Conservation (phyloP, 1,139 yeast genomes). For the Protomyces macrosporus region DNA sequence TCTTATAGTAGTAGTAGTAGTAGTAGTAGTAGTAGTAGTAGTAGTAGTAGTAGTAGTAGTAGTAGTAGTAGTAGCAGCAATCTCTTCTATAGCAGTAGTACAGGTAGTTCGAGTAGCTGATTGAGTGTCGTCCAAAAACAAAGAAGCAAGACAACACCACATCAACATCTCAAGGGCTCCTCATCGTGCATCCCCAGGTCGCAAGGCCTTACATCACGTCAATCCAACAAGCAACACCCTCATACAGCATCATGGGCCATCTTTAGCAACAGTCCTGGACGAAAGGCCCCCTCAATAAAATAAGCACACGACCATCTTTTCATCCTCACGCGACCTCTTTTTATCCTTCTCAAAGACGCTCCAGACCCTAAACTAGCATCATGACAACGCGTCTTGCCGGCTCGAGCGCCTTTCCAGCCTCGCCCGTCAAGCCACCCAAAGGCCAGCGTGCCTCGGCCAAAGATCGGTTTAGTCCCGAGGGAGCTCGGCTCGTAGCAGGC, state of each 20-base stretch:
- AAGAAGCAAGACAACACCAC: no score
- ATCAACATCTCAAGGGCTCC: no score
- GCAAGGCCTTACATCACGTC: no score
- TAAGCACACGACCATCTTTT: no score
- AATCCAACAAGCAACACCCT: not conserved
- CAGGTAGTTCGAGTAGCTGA: no score
- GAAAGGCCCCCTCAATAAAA: no score
- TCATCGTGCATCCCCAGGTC: no score
- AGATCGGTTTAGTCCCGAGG: slow-evolving; percentile 37
- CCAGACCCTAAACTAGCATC: not conserved
- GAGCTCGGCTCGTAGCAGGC: slow-evolving; percentile 87
- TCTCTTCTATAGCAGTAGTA: not conserved
- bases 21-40: not conserved
- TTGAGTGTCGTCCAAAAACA: no score
- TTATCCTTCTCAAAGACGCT: no score
- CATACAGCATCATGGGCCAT: not conserved
- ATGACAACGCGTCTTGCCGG: not conserved
- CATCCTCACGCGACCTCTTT: no score
- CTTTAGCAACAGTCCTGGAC: not conserved
- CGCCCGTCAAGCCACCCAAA: slow-evolving; percentile 5
- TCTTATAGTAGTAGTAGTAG: not conserved
- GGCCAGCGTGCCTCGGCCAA: slow-evolving; percentile 15
- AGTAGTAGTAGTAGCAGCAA: not conserved
- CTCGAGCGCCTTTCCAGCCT: slow-evolving; percentile 2
- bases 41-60: not conserved